Evolutionary conservation across 306 rosid genomes (phyloP), one percentile per base, ranked within the genome.

Genomic region (Aeschynomene evenia): DNA sequence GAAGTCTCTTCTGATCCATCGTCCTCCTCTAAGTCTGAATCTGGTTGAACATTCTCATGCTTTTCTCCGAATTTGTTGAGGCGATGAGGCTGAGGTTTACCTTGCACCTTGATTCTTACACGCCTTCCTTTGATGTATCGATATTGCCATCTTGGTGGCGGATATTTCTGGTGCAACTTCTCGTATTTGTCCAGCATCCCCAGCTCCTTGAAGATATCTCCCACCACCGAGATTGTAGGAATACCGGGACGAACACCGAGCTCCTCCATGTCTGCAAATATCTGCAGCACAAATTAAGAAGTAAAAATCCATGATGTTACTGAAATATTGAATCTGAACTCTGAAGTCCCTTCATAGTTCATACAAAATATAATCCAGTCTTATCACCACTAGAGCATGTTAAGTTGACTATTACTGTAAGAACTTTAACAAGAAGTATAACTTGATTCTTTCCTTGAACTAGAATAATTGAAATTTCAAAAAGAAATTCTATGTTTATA

Each of bases 241-340:
- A 53, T 57, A 75, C 72, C 79, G 57, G 97, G 99, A 74, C 74
- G 86, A 62, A 91, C 59, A 48, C 86, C 82, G 43, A 94, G 99
- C 82, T 94, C 97, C 76, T 94, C 99, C 96, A 94, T 88, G 86
- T 94, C 97, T 23, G 92, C 99, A 85, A 94, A 94, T 81, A 89
- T 63, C 99, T 94, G 78, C 28, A 61, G 16, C 36, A 68, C 40
- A 80, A 64, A 77, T 36, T 20, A 72, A 72, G 43, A 45, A 49
- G 61, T 75, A 72, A 71, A 74, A 57, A 72, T 28, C 42, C 21
- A 22, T 39, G 21, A 52, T 19, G 54, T 60, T 50, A 61, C 43
- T 10, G 34, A 71, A n/a, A n/a, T n/a, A n/a, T n/a, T n/a, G n/a
- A n/a, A n/a, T n/a, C n/a, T n/a, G n/a, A n/a, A n/a, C 54, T 43